phyloP scores from a whole-genome alignment of 768 basidiomycete species.

The Glaciozyma martinii region DNA sequence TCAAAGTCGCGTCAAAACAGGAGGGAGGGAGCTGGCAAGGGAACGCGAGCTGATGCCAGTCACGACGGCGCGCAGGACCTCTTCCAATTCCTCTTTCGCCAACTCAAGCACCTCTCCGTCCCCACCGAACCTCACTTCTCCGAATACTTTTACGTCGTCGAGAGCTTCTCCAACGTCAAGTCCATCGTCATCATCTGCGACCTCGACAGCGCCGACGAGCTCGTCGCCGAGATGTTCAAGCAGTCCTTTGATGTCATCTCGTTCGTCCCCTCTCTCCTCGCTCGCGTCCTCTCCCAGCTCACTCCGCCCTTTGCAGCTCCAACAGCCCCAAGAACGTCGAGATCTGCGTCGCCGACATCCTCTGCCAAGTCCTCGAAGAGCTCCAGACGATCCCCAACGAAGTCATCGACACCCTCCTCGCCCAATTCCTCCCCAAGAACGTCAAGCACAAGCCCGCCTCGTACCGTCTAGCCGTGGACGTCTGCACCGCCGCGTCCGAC shows the following conservation, averaged over 20 bases:
- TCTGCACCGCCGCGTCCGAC: conserved; percentile 74
- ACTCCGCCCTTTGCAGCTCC: conserved; percentile 44
- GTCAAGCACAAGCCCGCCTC: conserved; percentile 40
- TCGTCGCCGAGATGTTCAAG: conserved; percentile 72
- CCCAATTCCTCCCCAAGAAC: conserved; percentile 65
- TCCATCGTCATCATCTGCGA: conserved; percentile 89
- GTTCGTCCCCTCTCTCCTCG: conserved; percentile 30
- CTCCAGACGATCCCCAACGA: conserved; percentile 63
- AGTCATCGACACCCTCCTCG: conserved; percentile 69
- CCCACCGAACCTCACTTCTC: conserved; percentile 63
- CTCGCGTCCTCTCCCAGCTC: neutral
- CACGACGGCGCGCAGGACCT: conserved; percentile 55
- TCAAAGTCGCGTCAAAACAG: neutral
- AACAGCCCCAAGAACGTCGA: conserved; percentile 71
- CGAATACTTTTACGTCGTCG: conserved; percentile 88
- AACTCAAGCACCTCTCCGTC: conserved; percentile 46
- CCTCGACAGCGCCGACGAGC: conserved; percentile 73
- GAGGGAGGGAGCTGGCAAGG: neutral
- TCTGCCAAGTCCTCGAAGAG: conserved; percentile 83
- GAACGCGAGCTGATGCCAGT: neutral
- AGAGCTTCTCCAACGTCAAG: conserved; percentile 87
- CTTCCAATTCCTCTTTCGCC: conserved; percentile 90
- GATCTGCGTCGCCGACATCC: conserved; percentile 76
- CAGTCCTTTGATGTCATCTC: conserved; percentile 71
- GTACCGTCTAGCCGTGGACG: conserved; percentile 70